A percentile compares a stretch with the other conserved stretches of the same genome.
phyloP scores from a whole-genome alignment of 345 rosid species.

The Turritis glabra region DNA sequence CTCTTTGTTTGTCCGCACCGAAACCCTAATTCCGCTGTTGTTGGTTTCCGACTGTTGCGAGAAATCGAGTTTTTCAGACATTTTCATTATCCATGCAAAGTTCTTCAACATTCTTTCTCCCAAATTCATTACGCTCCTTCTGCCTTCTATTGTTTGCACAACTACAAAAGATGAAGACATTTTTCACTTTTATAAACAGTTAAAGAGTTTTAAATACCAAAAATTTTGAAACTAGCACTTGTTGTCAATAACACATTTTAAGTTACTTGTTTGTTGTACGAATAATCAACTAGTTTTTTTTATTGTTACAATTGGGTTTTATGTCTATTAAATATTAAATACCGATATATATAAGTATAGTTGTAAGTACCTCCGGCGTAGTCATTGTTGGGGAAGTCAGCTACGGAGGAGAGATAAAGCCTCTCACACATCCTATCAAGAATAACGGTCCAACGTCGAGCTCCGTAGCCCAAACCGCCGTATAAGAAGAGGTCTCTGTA shows the following conservation, averaged over 20 bases:
- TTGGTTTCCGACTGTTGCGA: slow-evolving; percentile 46
- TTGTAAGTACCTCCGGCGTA: slow-evolving; percentile 46
- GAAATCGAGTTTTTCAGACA: slow-evolving; percentile 52
- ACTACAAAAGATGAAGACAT: slow-evolving; percentile 21
- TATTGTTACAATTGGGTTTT: background rate
- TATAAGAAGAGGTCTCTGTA: slow-evolving; percentile 56
- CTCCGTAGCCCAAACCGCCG: slow-evolving; percentile 57
- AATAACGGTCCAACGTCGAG: slow-evolving; percentile 58
- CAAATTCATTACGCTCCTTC: slow-evolving; percentile 52
- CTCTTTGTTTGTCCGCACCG: slow-evolving; percentile 42
- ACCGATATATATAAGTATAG: too few species aligned
- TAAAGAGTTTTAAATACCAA: background rate
- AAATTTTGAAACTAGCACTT: background rate
- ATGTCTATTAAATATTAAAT: background rate
- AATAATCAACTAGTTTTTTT: background rate
- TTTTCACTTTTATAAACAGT: background rate
- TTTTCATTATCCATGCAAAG: slow-evolving; percentile 50
- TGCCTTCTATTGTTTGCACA: slow-evolving; percentile 42
- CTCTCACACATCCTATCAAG: slow-evolving; percentile 74
- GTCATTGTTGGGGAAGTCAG: slow-evolving; percentile 29
- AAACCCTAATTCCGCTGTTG: slow-evolving; percentile 55
- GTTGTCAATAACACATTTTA: background rate
- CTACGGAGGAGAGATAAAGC: slow-evolving; percentile 25
- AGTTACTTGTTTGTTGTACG: background rate
- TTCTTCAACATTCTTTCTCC: slow-evolving; percentile 66